phyloP scores from a whole-genome alignment of 2,329 filamentous ascomycete species.

The Trichoderma guizhouense region DNA sequence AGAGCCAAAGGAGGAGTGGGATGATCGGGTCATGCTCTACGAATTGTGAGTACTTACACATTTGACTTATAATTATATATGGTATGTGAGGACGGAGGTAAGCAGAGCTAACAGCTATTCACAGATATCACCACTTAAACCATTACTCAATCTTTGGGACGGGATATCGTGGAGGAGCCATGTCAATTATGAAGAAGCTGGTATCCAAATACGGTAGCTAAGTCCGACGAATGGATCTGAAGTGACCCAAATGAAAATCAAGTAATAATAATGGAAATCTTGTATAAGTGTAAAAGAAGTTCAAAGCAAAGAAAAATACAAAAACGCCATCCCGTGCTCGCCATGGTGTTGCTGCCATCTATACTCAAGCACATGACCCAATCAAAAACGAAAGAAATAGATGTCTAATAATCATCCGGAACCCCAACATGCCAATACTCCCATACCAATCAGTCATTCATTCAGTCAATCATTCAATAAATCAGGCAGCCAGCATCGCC shows the following conservation, averaged over 20 bases:
- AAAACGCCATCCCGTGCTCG: constrained; percentile 19
- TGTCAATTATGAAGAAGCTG: constrained; percentile 74
- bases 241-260: constrained; percentile 14
- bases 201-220: constrained; percentile 64
- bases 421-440: neutral
- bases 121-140: constrained; percentile 83
- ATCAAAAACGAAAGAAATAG: neutral
- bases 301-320: neutral
- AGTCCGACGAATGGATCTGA: neutral
- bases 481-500: constrained; percentile 39
- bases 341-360: constrained; percentile 17
- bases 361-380: constrained; percentile 7
- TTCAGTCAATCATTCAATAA: neutral
- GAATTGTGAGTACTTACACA: constrained; percentile 61
- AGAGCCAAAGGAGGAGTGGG: constrained; percentile 77
- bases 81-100: neutral
- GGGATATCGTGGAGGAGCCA: constrained; percentile 70
- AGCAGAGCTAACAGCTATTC: constrained; percentile 21
- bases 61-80: neutral
- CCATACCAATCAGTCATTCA: neutral
- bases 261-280: neutral
- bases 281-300: neutral
- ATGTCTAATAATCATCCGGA: neutral
- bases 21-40: constrained; percentile 78
- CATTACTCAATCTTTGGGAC: constrained; percentile 83